phyloP scores from a whole-genome alignment of 176 grass and related monocot species.

The Oryza coarctata region DNA sequence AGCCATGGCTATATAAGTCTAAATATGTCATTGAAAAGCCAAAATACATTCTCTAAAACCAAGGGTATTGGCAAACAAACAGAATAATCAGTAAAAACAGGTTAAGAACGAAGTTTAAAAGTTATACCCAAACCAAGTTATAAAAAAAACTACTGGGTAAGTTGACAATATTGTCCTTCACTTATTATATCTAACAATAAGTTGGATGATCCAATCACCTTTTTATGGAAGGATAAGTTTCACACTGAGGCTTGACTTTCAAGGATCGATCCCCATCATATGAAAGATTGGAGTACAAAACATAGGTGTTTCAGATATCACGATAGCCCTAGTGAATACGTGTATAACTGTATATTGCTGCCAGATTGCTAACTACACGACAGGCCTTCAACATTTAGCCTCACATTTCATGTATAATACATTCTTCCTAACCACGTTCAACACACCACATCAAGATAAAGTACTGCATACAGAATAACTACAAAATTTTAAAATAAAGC shows the following conservation, averaged over 20 bases:
- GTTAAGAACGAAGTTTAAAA: not conserved
- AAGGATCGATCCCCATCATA: not conserved
- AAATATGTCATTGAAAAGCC: conserved; percentile 11
- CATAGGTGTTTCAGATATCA: not conserved
- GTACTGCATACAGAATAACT: not conserved
- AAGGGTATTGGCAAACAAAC: conserved; percentile 8
- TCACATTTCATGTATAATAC: not conserved
- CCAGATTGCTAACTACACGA: not conserved
- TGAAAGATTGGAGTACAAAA: not conserved
- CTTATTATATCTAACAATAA: not conserved
- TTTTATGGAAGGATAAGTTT: conserved; percentile 2
- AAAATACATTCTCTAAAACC: not conserved
- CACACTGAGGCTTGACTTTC: not conserved
- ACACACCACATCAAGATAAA: not conserved
- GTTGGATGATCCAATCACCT: not conserved
- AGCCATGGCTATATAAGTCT: conserved; percentile 64
- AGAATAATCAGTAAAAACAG: not conserved
- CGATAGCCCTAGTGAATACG: not conserved
- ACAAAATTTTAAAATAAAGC: not conserved
- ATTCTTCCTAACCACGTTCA: conserved; percentile 1
- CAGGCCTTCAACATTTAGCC: not conserved
- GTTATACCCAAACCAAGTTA: conserved; percentile 13
- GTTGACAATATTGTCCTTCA: not conserved
- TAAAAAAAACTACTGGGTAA: not conserved
- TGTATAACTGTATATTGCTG: not conserved